phyloP scores from a whole-genome alignment of 768 basidiomycete species.

The Agaricus blazei region DNA sequence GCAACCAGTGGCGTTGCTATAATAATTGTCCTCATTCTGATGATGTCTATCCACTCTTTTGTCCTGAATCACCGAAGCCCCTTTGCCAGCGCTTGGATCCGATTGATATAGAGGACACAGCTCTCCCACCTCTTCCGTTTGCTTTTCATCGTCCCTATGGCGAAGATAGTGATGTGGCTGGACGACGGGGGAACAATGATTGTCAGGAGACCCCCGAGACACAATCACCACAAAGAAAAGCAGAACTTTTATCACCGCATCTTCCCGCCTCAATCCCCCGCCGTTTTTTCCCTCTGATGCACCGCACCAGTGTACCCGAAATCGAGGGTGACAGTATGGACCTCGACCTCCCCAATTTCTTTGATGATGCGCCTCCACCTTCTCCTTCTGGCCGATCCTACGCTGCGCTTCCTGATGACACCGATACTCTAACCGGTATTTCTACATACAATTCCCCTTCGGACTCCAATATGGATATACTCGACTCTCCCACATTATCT shows the following conservation, averaged over 20 bases:
- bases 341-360: not conserved
- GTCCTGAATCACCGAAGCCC: not conserved
- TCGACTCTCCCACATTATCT: slow-evolving; percentile 18
- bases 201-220: not conserved
- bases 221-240: not conserved
- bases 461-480: slow-evolving; percentile 9
- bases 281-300: not conserved
- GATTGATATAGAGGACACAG: not conserved
- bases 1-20: not conserved
- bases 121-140: not conserved
- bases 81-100: not conserved
- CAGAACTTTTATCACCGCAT: not conserved
- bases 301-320: not conserved
- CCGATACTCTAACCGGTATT: not conserved
- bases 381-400: slow-evolving; percentile 3
- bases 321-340: slow-evolving; percentile 2
- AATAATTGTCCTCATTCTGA: not conserved
- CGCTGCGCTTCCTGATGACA: slow-evolving; percentile 3
- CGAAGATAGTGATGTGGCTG: not conserved
- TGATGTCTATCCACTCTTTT: not conserved
- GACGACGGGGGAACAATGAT: too few relatives aligned
- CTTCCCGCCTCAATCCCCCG: not conserved
- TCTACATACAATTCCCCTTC: not conserved
- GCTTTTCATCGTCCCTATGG: not conserved
- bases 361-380: not conserved